Base-by-base conservation (phyloP, 1,284 basidiomycete genomes). In the Ustilago loliicola region DNA sequence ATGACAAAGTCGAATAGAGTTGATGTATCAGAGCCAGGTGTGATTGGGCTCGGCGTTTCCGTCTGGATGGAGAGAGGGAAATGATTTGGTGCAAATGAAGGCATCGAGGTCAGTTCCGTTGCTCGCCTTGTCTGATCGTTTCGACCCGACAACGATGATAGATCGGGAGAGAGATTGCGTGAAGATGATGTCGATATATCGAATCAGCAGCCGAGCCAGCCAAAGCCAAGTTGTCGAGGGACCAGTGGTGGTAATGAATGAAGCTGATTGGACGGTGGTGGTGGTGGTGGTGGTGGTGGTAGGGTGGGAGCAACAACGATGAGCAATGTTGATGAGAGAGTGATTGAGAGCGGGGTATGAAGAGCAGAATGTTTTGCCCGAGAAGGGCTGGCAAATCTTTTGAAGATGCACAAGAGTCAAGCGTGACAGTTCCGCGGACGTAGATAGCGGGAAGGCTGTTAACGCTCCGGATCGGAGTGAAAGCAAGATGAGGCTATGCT, bases 21-120 rank as follows among this genome's bases (percentile, higher is more conserved):
- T 19, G 62, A 66, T 2, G 64, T 70, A 36, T 75, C 72, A 42
- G 72, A 75, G 63, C 67, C 72, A 40, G 72, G 72, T 13, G 67
- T 70, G 47, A 66, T 53, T 23, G 72, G 72, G 36, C 52, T 70
- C n/a, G 62, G 58, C 8, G 57, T 57, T 51, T 61, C 53, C 36
- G 40, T 42, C 61, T 68, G 61, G 34, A 63, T 42, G 23, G 50
- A 36, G n/a, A 61, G 53, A 0, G 11, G 27, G 47, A 48, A 64
- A n/a, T 65, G 66, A 10, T 45, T 56, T n/a, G 52, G 40, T 17
- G 61, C 47, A 40, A 62, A 73, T 9, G 65, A 64, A 65, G 42
- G 32, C 71, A 73, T 73, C 48, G 52, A 54, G 45, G 71, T 73
- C 54, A 73, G 71, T 34, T 30, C 7, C 36, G 29, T 42, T 34